Conservation (phyloP, 108 stramenopile genomes). For the Fragilariopsis cylindrus region DNA sequence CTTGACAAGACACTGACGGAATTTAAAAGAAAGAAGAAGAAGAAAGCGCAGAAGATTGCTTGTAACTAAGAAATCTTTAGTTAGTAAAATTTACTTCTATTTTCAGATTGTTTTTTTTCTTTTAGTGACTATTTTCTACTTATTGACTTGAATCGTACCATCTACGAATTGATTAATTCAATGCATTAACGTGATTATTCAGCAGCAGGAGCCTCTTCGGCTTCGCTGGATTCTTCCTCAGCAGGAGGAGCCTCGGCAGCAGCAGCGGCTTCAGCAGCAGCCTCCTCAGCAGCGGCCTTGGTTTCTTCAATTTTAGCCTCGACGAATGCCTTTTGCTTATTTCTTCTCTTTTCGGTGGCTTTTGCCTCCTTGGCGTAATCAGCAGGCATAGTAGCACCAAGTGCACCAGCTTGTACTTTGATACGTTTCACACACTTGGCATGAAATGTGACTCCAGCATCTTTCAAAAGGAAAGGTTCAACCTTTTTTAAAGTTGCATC, state of each 20-base stretch:
- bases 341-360: slow-evolving; percentile 53
- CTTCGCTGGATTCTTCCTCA: neutral
- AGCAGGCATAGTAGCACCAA: slow-evolving; percentile 50
- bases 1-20: slow-evolving; percentile 80
- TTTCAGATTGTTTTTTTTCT: slow-evolving; percentile 6
- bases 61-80: neutral
- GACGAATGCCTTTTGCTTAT: slow-evolving; percentile 59
- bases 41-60: neutral
- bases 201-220: neutral
- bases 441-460: slow-evolving; percentile 59
- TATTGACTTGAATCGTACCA: no score
- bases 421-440: slow-evolving; percentile 58
- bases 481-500: slow-evolving; percentile 42
- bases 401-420: slow-evolving; percentile 30
- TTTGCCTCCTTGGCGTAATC: slow-evolving; percentile 64
- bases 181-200: neutral
- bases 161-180: neutral
- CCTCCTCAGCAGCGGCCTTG: slow-evolving; percentile 41
- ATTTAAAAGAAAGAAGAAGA: slow-evolving; percentile 52
- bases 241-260: slow-evolving; percentile 30
- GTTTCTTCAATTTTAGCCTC: slow-evolving; percentile 46
- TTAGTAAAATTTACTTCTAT: neutral
- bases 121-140: neutral
- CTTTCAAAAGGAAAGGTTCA: slow-evolving; percentile 55
- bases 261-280: slow-evolving; percentile 32